phyloP scores from a whole-genome alignment of 2,329 filamentous ascomycete genomes.

The Ophioceras dolichostomum region DNA sequence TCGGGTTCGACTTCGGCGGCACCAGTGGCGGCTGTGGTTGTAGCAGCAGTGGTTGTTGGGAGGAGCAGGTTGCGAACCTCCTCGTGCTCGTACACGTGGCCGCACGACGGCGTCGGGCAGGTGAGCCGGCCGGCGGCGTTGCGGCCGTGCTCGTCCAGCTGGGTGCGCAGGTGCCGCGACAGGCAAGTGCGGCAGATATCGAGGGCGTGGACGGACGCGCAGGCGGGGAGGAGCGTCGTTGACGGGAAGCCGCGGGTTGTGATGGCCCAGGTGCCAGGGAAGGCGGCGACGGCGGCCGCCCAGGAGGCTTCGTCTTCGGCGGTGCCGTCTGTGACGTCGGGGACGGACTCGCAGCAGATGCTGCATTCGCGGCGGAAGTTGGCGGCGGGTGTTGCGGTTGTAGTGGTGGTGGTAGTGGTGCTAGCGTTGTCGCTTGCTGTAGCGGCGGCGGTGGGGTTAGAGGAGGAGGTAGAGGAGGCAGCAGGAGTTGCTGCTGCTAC shows the following conservation, averaged over 20 bases:
- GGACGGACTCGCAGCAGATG: slow-evolving; percentile 6
- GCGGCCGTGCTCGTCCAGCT: slow-evolving; percentile 6
- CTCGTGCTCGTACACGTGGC: slow-evolving; percentile 6
- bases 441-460: neutral
- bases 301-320: neutral
- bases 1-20: too few species aligned
- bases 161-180: slow-evolving; percentile 3
- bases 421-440: neutral
- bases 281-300: neutral
- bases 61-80: slow-evolving; percentile 6
- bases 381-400: neutral
- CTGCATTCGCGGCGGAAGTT: slow-evolving; percentile 5
- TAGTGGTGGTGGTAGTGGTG: neutral
- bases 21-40: too few species aligned
- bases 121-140: slow-evolving; percentile 2
- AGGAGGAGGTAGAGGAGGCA: neutral
- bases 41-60: neutral
- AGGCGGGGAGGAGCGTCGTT: slow-evolving; percentile 3
- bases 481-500: too few species aligned
- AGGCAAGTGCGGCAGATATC: slow-evolving; percentile 9
- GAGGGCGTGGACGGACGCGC: slow-evolving; percentile 5
- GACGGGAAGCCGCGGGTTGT: slow-evolving; percentile 6
- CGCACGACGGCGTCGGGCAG: slow-evolving; percentile 7
- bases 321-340: slow-evolving; percentile 4
- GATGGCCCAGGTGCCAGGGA: slow-evolving; percentile 5